Evolutionary conservation across 371 early-diverging fungal species (phyloP).

Genomic region (Dichotomocladium elegans): DNA sequence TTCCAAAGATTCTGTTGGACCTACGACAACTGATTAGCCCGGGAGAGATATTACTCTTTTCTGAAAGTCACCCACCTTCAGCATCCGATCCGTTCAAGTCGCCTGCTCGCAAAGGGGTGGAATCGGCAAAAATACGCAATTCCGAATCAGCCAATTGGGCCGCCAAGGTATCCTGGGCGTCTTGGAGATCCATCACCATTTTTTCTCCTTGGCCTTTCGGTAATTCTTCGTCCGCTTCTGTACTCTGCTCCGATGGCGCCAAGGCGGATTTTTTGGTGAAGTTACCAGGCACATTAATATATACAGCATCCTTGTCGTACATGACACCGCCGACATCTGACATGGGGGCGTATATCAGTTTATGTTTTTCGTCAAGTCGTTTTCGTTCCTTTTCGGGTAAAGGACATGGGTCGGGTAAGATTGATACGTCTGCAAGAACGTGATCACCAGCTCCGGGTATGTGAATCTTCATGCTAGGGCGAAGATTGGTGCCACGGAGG

Average conservation of each 20-base stretch:
- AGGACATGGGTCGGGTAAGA: constrained; percentile 91
- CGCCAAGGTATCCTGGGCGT: constrained; percentile 71
- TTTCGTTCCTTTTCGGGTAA: constrained; percentile 90
- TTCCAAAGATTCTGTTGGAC: constrained; percentile 34
- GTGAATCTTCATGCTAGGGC: constrained; percentile 79
- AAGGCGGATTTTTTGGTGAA: constrained; percentile 65
- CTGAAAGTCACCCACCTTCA: no score
- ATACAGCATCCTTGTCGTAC: constrained; percentile 98
- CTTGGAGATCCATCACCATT: constrained; percentile 91
- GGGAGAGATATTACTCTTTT: no score
- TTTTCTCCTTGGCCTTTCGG: constrained; percentile 77
- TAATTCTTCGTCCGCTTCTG: constrained; percentile 24
- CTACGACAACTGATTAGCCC: not conserved
- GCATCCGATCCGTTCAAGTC: no score
- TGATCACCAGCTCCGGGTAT: constrained; percentile 96
- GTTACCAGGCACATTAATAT: constrained; percentile 90
- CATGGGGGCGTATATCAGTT: constrained; percentile 98
- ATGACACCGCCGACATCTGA: constrained; percentile 96
- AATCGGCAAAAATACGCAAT: constrained; percentile 77
- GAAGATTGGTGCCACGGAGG: constrained; percentile 90
- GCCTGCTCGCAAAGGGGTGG: constrained; percentile 70
- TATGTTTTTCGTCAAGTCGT: constrained; percentile 86
- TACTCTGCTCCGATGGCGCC: constrained; percentile 35
- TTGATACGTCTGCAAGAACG: constrained; percentile 66
- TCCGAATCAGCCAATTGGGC: constrained; percentile 75